These are phyloP conservation scores for Berkeleyomyces basicola DNA, from an alignment of 2,329 filamentous ascomycete genomes.

Conservation along the genomic window DNA sequence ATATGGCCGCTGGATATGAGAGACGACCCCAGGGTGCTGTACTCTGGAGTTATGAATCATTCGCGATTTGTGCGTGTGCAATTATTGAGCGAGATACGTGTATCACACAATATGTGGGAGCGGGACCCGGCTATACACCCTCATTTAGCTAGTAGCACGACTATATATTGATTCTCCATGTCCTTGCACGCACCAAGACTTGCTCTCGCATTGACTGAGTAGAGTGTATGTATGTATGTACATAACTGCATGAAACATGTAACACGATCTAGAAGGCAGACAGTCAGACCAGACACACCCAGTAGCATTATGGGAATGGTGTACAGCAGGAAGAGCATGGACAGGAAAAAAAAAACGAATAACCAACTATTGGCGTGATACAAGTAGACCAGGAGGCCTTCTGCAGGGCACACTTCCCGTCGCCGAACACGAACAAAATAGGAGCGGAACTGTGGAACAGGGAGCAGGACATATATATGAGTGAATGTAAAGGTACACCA, in stretches of 20 bases:
- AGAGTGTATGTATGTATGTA: not conserved
- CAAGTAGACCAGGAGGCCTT: conserved; percentile 1
- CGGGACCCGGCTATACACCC: not conserved
- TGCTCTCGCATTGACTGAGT: not conserved
- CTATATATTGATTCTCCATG: too few relatives aligned
- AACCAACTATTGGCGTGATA: not conserved
- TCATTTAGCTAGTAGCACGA: not conserved
- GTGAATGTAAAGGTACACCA: not conserved
- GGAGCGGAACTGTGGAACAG: not conserved
- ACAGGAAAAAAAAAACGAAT: not conserved
- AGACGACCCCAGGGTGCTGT: not conserved
- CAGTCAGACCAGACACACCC: not conserved
- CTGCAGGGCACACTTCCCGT: not conserved
- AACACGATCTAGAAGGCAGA: not conserved
- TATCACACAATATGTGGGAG: not conserved
- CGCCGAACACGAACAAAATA: not conserved
- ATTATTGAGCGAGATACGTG: not conserved
- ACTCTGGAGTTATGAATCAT: not conserved
- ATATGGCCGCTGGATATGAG: too few relatives aligned
- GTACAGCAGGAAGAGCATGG: not conserved
- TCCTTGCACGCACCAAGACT: not conserved
- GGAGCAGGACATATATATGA: not conserved
- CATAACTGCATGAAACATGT: not conserved
- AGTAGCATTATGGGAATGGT: not conserved
- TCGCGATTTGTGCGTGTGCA: not conserved